These are phyloP conservation scores for Alopecurus myosuroides DNA, from an alignment of 176 grass and related monocot genomes.

Conservation along the genomic window DNA sequence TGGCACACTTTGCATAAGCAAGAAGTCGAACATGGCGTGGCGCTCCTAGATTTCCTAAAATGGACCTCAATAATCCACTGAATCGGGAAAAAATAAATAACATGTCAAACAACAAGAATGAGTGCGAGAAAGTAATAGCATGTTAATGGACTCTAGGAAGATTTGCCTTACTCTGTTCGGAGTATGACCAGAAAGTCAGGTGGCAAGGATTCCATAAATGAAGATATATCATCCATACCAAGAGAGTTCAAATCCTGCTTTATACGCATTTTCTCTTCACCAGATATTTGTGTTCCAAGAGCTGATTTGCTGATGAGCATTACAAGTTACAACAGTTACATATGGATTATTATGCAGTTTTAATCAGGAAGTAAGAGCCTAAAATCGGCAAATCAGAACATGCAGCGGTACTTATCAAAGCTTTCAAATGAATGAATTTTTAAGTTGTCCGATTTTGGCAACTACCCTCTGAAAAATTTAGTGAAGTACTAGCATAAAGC, in stretches of 20 bases:
- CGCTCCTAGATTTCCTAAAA: constrained; percentile 67
- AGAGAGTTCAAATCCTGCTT: constrained; percentile 64
- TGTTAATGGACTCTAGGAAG: neutral
- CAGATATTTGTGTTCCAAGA: constrained; percentile 69
- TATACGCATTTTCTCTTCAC: constrained; percentile 68
- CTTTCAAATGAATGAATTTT: constrained; percentile 5
- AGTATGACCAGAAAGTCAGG: constrained; percentile 73
- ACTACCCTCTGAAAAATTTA: constrained; percentile 4
- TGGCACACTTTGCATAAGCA: constrained; percentile 77
- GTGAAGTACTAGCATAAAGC: neutral
- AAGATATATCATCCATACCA: constrained; percentile 82
- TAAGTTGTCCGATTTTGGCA: neutral
- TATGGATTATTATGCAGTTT: neutral
- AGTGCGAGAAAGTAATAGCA: neutral
- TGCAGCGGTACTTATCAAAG: neutral
- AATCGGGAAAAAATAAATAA: constrained; percentile 18
- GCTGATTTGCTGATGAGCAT: constrained; percentile 66
- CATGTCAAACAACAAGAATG: constrained; percentile 14
- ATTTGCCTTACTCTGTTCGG: constrained; percentile 67
- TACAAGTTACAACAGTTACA: constrained; percentile 10
- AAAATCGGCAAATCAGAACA: too few relatives aligned
- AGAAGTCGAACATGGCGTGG: constrained; percentile 70
- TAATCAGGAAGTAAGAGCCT: constrained; percentile 4
- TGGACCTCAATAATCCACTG: constrained; percentile 82
- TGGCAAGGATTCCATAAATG: constrained; percentile 91